These are phyloP conservation scores for Rhodotorula sp. DNA, from an alignment of 1,284 basidiomycete genomes.

Conservation along the genomic window DNA sequence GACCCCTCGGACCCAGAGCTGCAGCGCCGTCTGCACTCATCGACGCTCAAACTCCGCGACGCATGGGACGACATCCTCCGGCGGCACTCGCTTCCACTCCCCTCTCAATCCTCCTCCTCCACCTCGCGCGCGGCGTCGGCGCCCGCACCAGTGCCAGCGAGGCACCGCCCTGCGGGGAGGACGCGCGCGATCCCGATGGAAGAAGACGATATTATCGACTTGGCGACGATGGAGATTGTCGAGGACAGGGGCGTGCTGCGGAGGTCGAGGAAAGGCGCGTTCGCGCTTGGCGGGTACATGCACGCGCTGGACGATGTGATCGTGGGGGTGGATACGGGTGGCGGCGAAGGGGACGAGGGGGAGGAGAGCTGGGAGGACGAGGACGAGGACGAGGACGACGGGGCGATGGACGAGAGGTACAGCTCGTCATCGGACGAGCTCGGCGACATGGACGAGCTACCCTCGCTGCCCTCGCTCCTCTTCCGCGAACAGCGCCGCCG, in stretches of 20 bases:
- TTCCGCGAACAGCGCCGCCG: constrained; percentile 20
- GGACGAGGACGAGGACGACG: constrained; percentile 1
- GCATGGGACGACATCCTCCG: constrained; percentile 30
- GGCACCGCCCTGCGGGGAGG: not conserved
- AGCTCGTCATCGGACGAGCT: constrained; percentile 14
- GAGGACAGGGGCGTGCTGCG: constrained; percentile 30
- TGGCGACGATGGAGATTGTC: constrained; percentile 19
- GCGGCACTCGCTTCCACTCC: constrained; percentile 20
- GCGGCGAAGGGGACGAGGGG: not conserved
- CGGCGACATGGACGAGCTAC: constrained; percentile 14
- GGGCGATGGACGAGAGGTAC: not conserved
- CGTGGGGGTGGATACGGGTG: constrained; percentile 16
- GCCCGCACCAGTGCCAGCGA: not conserved
- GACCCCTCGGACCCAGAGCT: constrained; percentile 3
- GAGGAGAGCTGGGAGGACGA: not conserved
- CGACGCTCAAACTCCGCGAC: constrained; percentile 20
- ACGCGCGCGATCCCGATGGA: constrained; percentile 33
- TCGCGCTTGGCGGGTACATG: constrained; percentile 21
- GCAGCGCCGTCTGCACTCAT: constrained; percentile 3
- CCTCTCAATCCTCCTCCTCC: not conserved
- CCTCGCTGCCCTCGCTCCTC: constrained; percentile 6
- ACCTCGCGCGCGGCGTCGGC: not conserved
- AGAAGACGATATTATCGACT: constrained; percentile 38
- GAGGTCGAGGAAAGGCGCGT: constrained; percentile 10
- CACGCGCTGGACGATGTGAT: not conserved